phyloP scores from a whole-genome alignment of 805 yeast species.

The Naumovozyma dairenensis region DNA sequence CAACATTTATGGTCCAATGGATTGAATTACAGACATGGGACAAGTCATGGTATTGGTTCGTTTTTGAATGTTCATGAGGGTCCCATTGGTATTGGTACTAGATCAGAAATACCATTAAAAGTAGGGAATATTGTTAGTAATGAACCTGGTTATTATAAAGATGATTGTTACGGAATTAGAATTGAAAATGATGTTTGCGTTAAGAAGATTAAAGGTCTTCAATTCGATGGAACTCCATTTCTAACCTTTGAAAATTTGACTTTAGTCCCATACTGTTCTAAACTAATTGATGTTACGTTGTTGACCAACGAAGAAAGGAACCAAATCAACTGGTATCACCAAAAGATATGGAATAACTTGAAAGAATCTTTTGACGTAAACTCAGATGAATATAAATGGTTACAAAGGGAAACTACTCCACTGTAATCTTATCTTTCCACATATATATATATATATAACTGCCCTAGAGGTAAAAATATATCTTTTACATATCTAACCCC shows the following conservation, averaged over 20 bases:
- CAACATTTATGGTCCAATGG: slow-evolving; percentile 77
- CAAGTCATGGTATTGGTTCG: slow-evolving; percentile 96
- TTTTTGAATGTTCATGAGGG: slow-evolving; percentile 91
- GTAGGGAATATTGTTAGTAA: slow-evolving; percentile 74
- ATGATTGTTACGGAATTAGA: slow-evolving; percentile 83
- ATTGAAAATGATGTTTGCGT: slow-evolving; percentile 76
- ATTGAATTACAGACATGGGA: slow-evolving; percentile 83
- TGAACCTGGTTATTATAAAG: slow-evolving; percentile 92
- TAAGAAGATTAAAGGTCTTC: slow-evolving; percentile 31
- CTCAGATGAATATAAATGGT: slow-evolving; percentile 57
- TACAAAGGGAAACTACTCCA: slow-evolving; percentile 49
- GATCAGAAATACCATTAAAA: slow-evolving; percentile 41
- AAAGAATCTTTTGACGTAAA: slow-evolving; percentile 45
- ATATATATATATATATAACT: too few relatives aligned
- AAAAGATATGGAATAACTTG: slow-evolving; percentile 42
- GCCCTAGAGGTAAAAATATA: too few relatives aligned
- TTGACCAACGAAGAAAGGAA: slow-evolving; percentile 50
- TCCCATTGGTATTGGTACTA: slow-evolving; percentile 71
- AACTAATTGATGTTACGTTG: slow-evolving; percentile 52
- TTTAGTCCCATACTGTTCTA: slow-evolving; percentile 71
- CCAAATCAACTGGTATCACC: slow-evolving; percentile 65
- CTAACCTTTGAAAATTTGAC: slow-evolving; percentile 78
- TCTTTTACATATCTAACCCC: too few relatives aligned
- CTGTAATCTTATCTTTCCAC: too few relatives aligned
- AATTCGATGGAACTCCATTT: slow-evolving; percentile 47